Conservation (phyloP, 805 yeast species). For the Sugiyamaella americana region DNA sequence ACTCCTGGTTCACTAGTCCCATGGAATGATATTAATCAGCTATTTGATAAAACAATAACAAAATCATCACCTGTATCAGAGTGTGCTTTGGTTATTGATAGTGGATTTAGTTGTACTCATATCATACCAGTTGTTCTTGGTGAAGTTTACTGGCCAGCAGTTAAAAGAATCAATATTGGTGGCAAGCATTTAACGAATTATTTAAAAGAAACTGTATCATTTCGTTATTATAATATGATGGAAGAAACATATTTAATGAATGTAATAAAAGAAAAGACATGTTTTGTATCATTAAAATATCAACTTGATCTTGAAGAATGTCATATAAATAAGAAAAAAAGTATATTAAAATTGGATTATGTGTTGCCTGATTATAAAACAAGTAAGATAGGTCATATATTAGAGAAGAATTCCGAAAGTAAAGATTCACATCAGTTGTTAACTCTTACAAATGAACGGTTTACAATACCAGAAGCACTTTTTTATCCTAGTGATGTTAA, state of each 20-base stretch:
- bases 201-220: conserved; percentile 77
- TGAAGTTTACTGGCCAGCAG: conserved; percentile 66
- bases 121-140: conserved; percentile 80
- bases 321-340: conserved; percentile 25
- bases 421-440: conserved; percentile 51
- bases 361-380: conserved; percentile 84
- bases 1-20: conserved; percentile 46
- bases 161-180: conserved; percentile 74
- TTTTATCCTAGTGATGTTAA: conserved; percentile 83
- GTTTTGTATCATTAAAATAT: conserved; percentile 63
- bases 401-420: neutral
- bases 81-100: conserved; percentile 75
- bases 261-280: conserved; percentile 73
- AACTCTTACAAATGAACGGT: conserved; percentile 73
- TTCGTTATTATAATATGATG: conserved; percentile 85
- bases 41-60: conserved; percentile 23
- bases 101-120: conserved; percentile 86
- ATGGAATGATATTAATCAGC: conserved; percentile 41
- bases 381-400: conserved; percentile 64
- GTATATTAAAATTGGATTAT: conserved; percentile 51
- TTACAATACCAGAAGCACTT: conserved; percentile 77
- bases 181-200: conserved; percentile 81
- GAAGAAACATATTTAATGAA: conserved; percentile 85
- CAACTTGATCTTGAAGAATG: conserved; percentile 37
- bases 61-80: conserved; percentile 35